These are phyloP conservation scores for Vicia villosa DNA, from an alignment of 306 rosid genomes.

Conservation along the genomic window DNA sequence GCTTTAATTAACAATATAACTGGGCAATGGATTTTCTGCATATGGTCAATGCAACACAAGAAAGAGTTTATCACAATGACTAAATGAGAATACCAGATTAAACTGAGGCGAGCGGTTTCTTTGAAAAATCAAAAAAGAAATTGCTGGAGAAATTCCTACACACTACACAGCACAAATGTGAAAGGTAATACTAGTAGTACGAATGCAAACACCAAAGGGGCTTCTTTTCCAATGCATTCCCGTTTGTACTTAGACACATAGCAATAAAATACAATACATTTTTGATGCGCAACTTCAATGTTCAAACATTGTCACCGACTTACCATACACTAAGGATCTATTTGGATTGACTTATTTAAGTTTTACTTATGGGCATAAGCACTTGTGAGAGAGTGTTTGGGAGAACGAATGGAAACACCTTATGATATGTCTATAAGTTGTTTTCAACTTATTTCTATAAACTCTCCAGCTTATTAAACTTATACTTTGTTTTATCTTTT, in stretches of 20 bases:
- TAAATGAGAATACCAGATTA: background rate
- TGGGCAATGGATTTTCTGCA: background rate
- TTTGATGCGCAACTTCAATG: conserved; percentile 1
- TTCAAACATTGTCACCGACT: background rate
- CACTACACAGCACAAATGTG: conserved; percentile 5
- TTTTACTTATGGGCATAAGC: background rate
- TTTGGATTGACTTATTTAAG: background rate
- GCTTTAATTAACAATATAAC: background rate
- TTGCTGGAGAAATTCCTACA: too few relatives aligned
- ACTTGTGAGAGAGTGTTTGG: background rate
- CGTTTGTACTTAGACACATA: background rate
- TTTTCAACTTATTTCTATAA: background rate
- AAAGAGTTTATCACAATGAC: conserved; percentile 9
- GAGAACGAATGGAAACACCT: background rate
- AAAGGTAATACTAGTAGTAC: background rate
- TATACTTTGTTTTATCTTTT: background rate
- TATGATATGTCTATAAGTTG: background rate
- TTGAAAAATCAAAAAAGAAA: too few relatives aligned
- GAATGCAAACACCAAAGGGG: background rate
- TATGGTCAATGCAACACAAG: conserved; percentile 8
- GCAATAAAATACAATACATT: conserved; percentile 4
- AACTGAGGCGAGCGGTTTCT: background rate
- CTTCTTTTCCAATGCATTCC: background rate
- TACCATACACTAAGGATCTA: background rate
- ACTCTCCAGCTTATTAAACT: background rate